Evolutionary conservation across 306 rosid genomes (phyloP), one percentile per base, ranked within the genome.

Genomic region (Castanea crenata): DNA sequence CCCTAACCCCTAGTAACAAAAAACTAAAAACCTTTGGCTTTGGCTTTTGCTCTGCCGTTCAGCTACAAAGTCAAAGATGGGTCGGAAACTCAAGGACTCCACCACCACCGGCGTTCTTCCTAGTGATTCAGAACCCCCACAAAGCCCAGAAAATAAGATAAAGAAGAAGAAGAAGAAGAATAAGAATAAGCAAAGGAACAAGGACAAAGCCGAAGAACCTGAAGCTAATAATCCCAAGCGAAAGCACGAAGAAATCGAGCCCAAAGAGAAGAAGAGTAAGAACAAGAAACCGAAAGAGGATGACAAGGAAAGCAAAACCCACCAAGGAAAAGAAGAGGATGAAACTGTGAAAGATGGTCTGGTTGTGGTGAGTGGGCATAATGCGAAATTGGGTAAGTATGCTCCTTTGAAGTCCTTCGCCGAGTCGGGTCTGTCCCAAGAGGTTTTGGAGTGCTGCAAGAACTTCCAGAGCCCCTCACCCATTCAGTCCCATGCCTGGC

Each of bases 401-500:
- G 85, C 86, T 27, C 86, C 94, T 7, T 29, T 90, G 57, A 84
- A 79, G 34, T 80, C 79, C 23, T 95, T 94, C 31, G 62, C 71
- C 11, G 91, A 83, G 58, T 86, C 99, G 1, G 89, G 85, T 72
- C 86, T 95, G 41, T 89, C 99, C 29, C 89, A 83, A 32, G 88
- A 90, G 15, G 94, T 95, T 11, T 69, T 95, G 61, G 88, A 86
- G 78, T 95, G 99, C 81, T 95, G 99, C 74, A 84, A 83, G 85
- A 90, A 87, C 59, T 95, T 95, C 74, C 86, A 89, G 75, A 90
- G 23, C 32, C 99, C 99, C 12, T 93, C 98, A 5, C 91, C 91
- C 70, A 95, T 93, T 84, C 99, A 95, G 78, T 90, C 99, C 8
- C 89, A 88, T 25, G 96, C 97, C 4, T 95, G 98, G 99, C 99